phyloP scores from a whole-genome alignment of 345 rosid genomes.

The Sisymbrium irio region DNA sequence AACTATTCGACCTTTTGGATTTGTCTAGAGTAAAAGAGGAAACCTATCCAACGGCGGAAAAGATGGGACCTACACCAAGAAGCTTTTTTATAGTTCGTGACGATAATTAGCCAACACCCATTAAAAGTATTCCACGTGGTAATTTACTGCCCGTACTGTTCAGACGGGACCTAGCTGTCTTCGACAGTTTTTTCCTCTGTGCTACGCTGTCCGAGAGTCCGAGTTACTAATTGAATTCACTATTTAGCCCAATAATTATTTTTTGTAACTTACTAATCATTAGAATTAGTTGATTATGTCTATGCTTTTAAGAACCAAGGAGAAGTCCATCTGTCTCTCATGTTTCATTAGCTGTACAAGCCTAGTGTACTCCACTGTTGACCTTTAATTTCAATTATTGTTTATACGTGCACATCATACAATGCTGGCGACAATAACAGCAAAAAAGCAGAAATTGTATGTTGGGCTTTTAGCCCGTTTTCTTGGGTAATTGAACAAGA shows the following conservation, averaged over 20 bases:
- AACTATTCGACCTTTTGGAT: background rate
- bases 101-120: background rate
- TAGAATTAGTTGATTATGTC: conserved; percentile 14
- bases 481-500: too few relatives aligned
- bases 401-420: too few relatives aligned
- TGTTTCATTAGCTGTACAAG: conserved; percentile 24
- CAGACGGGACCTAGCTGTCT: conserved; percentile 19
- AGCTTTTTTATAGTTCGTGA: conserved; percentile 12
- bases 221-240: conserved; percentile 1
- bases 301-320: conserved; percentile 21
- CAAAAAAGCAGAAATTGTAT: too few relatives aligned
- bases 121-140: background rate
- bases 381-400: too few relatives aligned
- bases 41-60: conserved; percentile 12
- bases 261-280: conserved; percentile 11
- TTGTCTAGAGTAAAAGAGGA: background rate
- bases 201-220: conserved; percentile 20
- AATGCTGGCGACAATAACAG: too few relatives aligned
- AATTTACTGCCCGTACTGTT: background rate
- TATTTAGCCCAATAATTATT: background rate
- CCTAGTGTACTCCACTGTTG: conserved; percentile 23
- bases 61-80: conserved; percentile 9
- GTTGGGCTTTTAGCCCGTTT: too few relatives aligned
- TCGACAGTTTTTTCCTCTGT: background rate
- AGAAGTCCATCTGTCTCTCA: conserved; percentile 12